Evolutionary conservation across 23 red algal species (phyloP).

Genomic region (Cyanidium caldarium): DNA sequence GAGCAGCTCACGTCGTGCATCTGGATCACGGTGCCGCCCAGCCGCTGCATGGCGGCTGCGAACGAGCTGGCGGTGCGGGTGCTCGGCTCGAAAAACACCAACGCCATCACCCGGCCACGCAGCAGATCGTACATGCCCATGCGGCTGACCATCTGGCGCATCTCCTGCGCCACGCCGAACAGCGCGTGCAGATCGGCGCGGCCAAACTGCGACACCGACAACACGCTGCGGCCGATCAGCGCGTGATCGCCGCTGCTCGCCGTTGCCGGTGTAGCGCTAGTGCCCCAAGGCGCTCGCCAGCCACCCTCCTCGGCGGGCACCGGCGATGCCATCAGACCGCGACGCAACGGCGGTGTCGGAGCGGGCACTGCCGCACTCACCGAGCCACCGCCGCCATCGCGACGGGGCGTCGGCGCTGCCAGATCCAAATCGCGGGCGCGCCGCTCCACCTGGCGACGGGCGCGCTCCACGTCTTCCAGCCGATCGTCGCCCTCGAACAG

Average conservation of each 20-base stretch:
- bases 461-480: neutral
- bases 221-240: constrained; percentile 49
- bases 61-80: constrained; percentile 90
- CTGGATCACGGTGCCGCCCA: constrained; percentile 68
- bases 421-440: neutral
- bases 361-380: too few species aligned
- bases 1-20: constrained; percentile 35
- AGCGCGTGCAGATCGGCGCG: constrained; percentile 71
- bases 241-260: too few species aligned
- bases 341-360: too few species aligned
- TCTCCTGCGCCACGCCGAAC: constrained; percentile 89
- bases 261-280: too few species aligned
- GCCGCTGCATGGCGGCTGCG: constrained; percentile 85
- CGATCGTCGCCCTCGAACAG: neutral
- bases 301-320: too few species aligned
- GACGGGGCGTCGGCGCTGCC: neutral
- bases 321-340: too few species aligned
- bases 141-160: constrained; percentile 84
- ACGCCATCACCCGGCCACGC: constrained; percentile 79
- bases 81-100: constrained; percentile 76
- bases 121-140: constrained; percentile 81
- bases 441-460: neutral
- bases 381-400: too few species aligned
- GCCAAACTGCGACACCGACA: constrained; percentile 68
- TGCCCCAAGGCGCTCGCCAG: too few species aligned